Base-by-base conservation (phyloP, 192 early-diverging fungal species). In the Rhizophlyctis rosea region DNA sequence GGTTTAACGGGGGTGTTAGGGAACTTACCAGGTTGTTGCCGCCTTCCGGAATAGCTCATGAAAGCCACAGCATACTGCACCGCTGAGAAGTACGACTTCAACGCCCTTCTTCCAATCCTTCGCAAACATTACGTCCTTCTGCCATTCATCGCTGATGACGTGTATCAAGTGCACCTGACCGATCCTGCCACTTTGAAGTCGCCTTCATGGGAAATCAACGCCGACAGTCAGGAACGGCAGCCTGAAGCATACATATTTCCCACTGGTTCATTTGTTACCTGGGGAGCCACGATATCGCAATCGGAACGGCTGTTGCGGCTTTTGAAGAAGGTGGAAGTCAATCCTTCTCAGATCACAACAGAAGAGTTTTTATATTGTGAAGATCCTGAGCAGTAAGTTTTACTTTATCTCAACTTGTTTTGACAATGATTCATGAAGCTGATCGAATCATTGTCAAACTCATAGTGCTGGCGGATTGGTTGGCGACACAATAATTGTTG, bases 221-320 rank as follows among this genome's bases (percentile, higher is more conserved):
- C 39, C 39, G 39, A 44, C 18, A 44, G 39, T 44, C 18, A 7
- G 18, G 9, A 44, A 16, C 48, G 2, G 32, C 64, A 29, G 56
- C 54, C 3, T 33, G 27, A 84, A 59, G 70, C 78, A 9, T 84
- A 77, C 61, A 65, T 81, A 21, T 85, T 85, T 48, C 44, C 48
- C 14, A 69, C 76, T 47, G 84, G 84, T 5, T 72, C 76, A n/a
- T 77, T 82, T 55, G 84, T 81, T 9, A 71, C 77, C 2, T 86
- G 84, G 84, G 84, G 84, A 28, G 72, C 78, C 0, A 53, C 64
- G 1, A 74, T 75, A 32, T 33, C 31, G 25, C 59, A 78, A 44
- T 74, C 72, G 44, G 66, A 62, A 55, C 39, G 54, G 35, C 61
- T 86, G 57, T 51, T 80, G 23, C 35, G 54, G 16, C 44, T 72